A percentile compares a stretch with the other conserved stretches of the same genome.
Conservation (phyloP, 257 asterid genomes). For the Jaltomata sinuosa region DNA sequence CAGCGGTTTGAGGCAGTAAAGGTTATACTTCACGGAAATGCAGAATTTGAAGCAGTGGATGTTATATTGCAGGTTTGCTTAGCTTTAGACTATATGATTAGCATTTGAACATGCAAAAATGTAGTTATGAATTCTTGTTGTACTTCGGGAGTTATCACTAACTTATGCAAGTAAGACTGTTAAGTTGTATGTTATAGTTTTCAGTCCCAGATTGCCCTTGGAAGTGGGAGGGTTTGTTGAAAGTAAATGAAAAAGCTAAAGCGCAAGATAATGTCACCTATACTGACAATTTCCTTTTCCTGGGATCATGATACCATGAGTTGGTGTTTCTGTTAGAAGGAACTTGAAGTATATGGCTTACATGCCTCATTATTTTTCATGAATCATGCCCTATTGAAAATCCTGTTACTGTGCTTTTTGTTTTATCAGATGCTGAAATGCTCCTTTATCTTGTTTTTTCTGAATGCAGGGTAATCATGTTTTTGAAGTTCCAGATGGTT, state of each 20-base stretch:
- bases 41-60: constrained; percentile 86
- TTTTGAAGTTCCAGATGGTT: constrained; percentile 90
- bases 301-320: not conserved
- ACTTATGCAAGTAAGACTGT: not conserved
- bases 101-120: not conserved
- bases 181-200: not conserved
- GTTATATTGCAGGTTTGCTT: constrained; percentile 68
- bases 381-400: not conserved
- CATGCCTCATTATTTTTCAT: not conserved
- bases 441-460: constrained; percentile 2
- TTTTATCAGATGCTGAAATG: not conserved
- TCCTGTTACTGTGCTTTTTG: not conserved
- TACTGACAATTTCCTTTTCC: not conserved
- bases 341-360: not conserved
- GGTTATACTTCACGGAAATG: constrained; percentile 86
- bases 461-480: constrained; percentile 70
- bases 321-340: not conserved
- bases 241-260: not conserved
- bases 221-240: not conserved
- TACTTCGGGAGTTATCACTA: not conserved
- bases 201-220: not conserved
- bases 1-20: constrained; percentile 70
- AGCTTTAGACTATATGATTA: not conserved
- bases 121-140: not conserved
- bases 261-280: not conserved